These are phyloP conservation scores for Colletotrichum salicis DNA, from an alignment of 2,329 filamentous ascomycete species.

Conservation along the genomic window DNA sequence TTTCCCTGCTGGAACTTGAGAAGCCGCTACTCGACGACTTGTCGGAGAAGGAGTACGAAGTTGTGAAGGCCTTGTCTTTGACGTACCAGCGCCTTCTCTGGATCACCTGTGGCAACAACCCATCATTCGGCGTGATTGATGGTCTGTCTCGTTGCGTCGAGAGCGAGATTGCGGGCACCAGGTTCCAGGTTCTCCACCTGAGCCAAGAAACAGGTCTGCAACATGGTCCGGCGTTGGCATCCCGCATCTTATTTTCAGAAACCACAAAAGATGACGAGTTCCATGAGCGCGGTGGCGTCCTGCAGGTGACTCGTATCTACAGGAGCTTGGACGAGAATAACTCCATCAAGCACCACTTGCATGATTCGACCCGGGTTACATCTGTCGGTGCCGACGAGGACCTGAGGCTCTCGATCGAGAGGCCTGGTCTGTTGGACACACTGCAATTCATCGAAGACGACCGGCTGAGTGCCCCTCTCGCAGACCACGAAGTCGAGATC, in stretches of 20 bases:
- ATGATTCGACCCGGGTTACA: conserved; percentile 26
- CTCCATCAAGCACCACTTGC: conserved; percentile 40
- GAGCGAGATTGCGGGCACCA: neutral
- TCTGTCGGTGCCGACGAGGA: conserved; percentile 10
- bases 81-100: neutral
- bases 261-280: neutral
- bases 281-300: conserved; percentile 1
- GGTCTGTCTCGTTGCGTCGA: neutral
- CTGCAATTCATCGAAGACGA: conserved; percentile 43
- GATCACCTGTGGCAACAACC: neutral
- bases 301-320: conserved; percentile 40
- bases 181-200: neutral
- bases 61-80: neutral
- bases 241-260: neutral
- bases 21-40: neutral
- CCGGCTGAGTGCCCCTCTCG: conserved; percentile 30
- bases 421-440: conserved; percentile 42
- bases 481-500: conserved; percentile 44
- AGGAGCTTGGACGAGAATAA: conserved; percentile 38
- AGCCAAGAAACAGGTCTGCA: neutral
- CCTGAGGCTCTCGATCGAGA: conserved; percentile 23
- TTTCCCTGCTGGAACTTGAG: neutral
- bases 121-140: neutral
- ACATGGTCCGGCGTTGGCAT: neutral
- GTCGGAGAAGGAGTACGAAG: neutral